A percentile compares a stretch with the other conserved stretches of the same genome.
Conservation (phyloP, 148 eudicot species). For the Beta vulgaris region DNA sequence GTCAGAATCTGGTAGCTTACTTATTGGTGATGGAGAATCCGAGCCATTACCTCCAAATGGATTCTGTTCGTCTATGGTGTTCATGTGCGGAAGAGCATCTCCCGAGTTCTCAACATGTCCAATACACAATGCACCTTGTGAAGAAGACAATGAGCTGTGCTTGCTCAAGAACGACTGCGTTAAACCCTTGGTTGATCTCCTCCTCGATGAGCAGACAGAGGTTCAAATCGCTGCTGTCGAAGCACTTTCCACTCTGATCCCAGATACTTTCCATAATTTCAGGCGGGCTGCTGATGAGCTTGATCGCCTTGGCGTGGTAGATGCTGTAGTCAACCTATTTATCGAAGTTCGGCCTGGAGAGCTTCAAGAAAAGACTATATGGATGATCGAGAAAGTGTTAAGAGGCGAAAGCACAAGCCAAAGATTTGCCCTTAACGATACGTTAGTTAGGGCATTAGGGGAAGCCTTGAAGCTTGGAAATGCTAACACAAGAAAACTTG, state of each 20-base stretch:
- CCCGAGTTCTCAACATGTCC: constrained; percentile 41
- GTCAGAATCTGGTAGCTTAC: constrained; percentile 41
- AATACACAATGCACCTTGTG: constrained; percentile 52
- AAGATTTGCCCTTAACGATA: constrained; percentile 39
- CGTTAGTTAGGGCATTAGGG: constrained; percentile 55
- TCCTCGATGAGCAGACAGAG: constrained; percentile 38
- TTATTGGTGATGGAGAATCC: constrained; percentile 38
- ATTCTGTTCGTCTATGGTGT: constrained; percentile 52
- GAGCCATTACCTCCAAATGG: constrained; percentile 53
- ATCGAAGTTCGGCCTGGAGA: constrained; percentile 51
- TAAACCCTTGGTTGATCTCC: constrained; percentile 47
- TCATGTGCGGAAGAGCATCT: constrained; percentile 45
- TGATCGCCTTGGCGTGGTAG: constrained; percentile 44
- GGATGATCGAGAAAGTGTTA: constrained; percentile 54
- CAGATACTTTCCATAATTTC: constrained; percentile 28
- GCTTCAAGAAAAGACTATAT: constrained; percentile 57
- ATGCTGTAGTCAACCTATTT: constrained; percentile 46
- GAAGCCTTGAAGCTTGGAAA: constrained; percentile 64
- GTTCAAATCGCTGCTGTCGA: constrained; percentile 54
- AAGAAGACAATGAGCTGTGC: constrained; percentile 51
- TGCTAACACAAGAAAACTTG: constrained; percentile 42
- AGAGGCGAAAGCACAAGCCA: constrained; percentile 47
- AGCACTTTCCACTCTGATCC: constrained; percentile 57
- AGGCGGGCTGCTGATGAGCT: constrained; percentile 51
- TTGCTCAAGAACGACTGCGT: constrained; percentile 52